Evolutionary conservation across 2,329 filamentous ascomycete genomes (phyloP), one percentile per base, ranked within the genome.

Genomic region (Venturia asperata): DNA sequence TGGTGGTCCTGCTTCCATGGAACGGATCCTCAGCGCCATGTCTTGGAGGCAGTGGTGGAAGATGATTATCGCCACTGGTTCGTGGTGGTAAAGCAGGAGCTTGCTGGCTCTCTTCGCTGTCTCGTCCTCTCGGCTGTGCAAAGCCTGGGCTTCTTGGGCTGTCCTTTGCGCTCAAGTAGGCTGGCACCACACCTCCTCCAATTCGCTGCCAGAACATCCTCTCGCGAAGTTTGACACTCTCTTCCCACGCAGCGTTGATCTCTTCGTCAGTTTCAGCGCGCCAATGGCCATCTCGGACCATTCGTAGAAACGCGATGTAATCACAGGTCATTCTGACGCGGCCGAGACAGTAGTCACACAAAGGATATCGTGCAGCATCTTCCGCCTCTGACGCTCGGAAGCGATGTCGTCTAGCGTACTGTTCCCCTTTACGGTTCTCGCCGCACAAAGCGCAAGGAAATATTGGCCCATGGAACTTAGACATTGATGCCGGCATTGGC

Each of bases 151-250:
- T 61, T 56, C 55, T 43, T 21, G 56, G 60, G 19, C 56, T 62
- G 27, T 65, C 64, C 43, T 61, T 65, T 58, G 21, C 15, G 68
- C 70, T 34, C 21, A 79, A 68, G 62, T 80, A 79, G 15, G 83
- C 80, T 1, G 93, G 94, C 15, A 97, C 79, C 1, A 99, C 91
- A 17, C 94, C 94, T 37, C 92, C 94, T 34, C 93, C 93, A 63
- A 99, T 86, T 65, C 94, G 85, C 62, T 90, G 86, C 94, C 94
- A 99, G 74, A 99, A 99, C 89, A 99, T 96, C 70, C 93, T 87
- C 75, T 99, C 94, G 62, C 94, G 83, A 61, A 97, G 77, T 39
- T 89, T 85, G 13, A 97, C 89, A 66, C 91, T 91, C 78, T 99
- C 94, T 73, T 97, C 93, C 94, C 94, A 99, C 0, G 92, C 91